Evolutionary conservation across 495 filamentous ascomycete species (phyloP).

Genomic region (Monascus purpureus): DNA sequence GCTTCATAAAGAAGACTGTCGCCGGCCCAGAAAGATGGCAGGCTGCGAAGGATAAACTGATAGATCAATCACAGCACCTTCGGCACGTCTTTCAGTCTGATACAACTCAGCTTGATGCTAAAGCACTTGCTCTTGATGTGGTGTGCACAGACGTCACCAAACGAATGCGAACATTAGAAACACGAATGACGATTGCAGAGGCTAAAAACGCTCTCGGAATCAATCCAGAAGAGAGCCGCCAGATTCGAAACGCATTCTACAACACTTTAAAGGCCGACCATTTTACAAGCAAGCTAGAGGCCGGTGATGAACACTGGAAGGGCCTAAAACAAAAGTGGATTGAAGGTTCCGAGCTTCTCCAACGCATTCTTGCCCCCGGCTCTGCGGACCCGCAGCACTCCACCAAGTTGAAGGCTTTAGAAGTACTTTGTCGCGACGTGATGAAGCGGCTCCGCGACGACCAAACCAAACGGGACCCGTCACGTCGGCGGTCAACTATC

Average conservation of each 20-base stretch:
- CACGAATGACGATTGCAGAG: conserved; percentile 54
- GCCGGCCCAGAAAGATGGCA: conserved; percentile 63
- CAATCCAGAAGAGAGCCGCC: conserved; percentile 56
- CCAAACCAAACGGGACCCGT: conserved; percentile 43
- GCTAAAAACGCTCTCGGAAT: conserved; percentile 59
- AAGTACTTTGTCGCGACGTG: conserved; percentile 57
- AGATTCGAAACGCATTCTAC: conserved; percentile 53
- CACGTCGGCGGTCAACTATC: conserved; percentile 28
- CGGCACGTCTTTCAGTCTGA: conserved; percentile 45
- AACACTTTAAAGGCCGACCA: conserved; percentile 50
- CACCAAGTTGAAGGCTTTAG: conserved; percentile 50
- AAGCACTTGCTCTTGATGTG: conserved; percentile 56
- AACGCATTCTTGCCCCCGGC: conserved; percentile 39
- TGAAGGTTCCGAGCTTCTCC: conserved; percentile 39
- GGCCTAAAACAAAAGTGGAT: conserved; percentile 60
- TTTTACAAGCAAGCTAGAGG: conserved; percentile 60
- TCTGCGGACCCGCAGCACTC: conserved; percentile 38
- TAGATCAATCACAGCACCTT: conserved; percentile 51
- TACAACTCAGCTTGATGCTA: conserved; percentile 35
- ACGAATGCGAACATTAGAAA: conserved; percentile 49
- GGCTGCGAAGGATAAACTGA: conserved; percentile 50
- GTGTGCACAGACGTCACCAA: conserved; percentile 77
- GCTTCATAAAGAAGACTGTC: conserved; percentile 59
- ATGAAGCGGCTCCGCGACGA: conserved; percentile 63
- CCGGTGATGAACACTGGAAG: conserved; percentile 57